Evolutionary conservation across 2,329 filamentous ascomycete species (phyloP).

Genomic region (Alternaria sp.): DNA sequence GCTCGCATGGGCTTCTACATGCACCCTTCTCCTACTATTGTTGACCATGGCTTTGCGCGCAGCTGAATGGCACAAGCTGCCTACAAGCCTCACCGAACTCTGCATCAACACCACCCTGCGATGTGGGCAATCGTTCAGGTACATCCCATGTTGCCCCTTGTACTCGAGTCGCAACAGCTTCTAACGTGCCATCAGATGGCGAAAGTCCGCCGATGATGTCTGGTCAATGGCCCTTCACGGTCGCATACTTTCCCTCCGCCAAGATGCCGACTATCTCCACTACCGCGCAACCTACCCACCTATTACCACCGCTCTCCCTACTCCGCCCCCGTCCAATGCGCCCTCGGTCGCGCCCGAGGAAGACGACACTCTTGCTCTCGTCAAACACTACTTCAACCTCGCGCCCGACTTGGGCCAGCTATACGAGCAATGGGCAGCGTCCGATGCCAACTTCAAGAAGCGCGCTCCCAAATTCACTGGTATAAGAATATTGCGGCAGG

Average conservation of each 20-base stretch:
- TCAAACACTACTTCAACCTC: conserved; percentile 89
- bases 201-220: conserved; percentile 77
- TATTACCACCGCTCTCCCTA: conserved; percentile 46
- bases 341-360: conserved; percentile 42
- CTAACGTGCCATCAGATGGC: conserved; percentile 70
- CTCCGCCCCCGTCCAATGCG: conserved; percentile 50
- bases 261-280: conserved; percentile 79
- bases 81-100: conserved; percentile 81
- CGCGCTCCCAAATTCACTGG: conserved; percentile 88
- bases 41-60: conserved; percentile 57
- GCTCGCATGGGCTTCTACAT: neutral
- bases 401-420: conserved; percentile 75
- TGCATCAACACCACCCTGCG: conserved; percentile 94
- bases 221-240: conserved; percentile 91
- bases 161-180: neutral
- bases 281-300: conserved; percentile 74
- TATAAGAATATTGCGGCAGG: conserved; percentile 90
- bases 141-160: conserved; percentile 12
- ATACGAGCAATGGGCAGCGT: conserved; percentile 86
- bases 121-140: conserved; percentile 92
- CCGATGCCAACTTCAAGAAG: conserved; percentile 87
- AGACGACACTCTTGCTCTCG: conserved; percentile 79
- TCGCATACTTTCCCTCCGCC: conserved; percentile 82
- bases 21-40: neutral
- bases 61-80: conserved; percentile 87